Evolutionary conservation across 2,329 filamentous ascomycete genomes (phyloP).

Genomic region (Parafenestella ontariensis): DNA sequence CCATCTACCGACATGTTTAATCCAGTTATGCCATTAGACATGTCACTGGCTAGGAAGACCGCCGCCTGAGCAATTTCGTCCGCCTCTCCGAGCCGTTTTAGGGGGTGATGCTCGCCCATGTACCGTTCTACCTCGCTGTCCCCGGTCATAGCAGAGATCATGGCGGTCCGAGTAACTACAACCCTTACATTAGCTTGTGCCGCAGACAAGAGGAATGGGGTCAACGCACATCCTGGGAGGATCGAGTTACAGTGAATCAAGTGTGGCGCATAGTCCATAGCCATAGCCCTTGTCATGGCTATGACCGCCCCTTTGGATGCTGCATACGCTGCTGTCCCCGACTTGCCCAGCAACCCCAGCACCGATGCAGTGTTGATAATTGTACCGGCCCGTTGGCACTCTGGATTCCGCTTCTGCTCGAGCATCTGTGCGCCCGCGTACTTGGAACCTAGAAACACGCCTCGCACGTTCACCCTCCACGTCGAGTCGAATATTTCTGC

Average conservation of each 20-base stretch:
- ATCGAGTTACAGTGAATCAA: slow-evolving; percentile 43
- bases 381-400: too few species aligned
- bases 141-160: slow-evolving; percentile 47
- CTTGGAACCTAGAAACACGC: slow-evolving; percentile 51
- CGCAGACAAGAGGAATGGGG: slow-evolving; percentile 24
- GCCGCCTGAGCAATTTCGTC: slow-evolving; percentile 45
- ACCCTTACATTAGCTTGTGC: too few species aligned
- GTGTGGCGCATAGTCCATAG: slow-evolving; percentile 53
- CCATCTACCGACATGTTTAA: neutral
- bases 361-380: too few species aligned
- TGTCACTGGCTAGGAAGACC: slow-evolving; percentile 54
- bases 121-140: slow-evolving; percentile 19
- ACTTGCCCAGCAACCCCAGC: too few species aligned
- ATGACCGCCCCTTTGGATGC: slow-evolving; percentile 58
- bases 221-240: neutral
- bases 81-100: too few species aligned
- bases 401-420: slow-evolving; percentile 43
- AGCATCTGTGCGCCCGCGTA: slow-evolving; percentile 49
- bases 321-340: slow-evolving; percentile 51
- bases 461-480: slow-evolving; percentile 47
- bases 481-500: slow-evolving; percentile 41
- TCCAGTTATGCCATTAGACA: slow-evolving; percentile 45
- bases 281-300: slow-evolving; percentile 55
- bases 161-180: too few species aligned
- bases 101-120: slow-evolving; percentile 17